Conservation (phyloP, 306 rosid species). For the Cucurbita ficifolia region DNA sequence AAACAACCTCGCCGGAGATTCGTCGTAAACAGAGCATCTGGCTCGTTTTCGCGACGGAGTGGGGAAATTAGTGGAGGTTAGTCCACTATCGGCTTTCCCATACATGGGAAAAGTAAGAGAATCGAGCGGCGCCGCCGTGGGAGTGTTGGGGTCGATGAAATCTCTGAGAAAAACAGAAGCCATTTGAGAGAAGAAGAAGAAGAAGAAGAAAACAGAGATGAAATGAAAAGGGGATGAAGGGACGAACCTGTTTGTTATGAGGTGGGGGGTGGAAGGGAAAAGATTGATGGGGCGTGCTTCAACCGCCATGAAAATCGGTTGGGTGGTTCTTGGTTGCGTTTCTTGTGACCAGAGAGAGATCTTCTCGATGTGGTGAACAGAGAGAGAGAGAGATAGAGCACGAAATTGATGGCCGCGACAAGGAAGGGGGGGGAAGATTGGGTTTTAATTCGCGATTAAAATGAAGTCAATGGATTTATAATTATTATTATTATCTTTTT, state of each 20-base stretch:
- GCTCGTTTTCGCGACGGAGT: neutral
- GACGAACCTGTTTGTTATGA: constrained; percentile 28
- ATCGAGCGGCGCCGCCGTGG: neutral
- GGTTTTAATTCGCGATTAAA: neutral
- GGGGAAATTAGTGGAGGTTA: neutral
- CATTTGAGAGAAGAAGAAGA: neutral
- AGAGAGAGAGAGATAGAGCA: constrained; percentile 6
- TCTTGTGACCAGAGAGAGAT: neutral
- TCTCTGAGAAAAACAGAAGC: neutral
- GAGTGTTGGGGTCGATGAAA: neutral
- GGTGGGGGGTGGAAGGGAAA: constrained; percentile 40
- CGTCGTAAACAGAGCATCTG: neutral
- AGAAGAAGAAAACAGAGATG: too few relatives aligned
- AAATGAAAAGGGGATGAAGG: neutral
- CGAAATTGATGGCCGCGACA: constrained; percentile 2
- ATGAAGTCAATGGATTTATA: constrained; percentile 41
- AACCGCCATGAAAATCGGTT: constrained; percentile 55
- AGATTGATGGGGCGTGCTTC: constrained; percentile 50
- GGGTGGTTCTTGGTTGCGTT: neutral
- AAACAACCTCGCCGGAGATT: neutral
- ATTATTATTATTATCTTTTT: too few relatives aligned
- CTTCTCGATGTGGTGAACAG: neutral
- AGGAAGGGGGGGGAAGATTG: constrained; percentile 3
- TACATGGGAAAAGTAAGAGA: neutral
- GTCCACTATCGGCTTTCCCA: neutral